Conservation (phyloP, 2,329 filamentous ascomycete genomes). For the Colletotrichum sp. region DNA sequence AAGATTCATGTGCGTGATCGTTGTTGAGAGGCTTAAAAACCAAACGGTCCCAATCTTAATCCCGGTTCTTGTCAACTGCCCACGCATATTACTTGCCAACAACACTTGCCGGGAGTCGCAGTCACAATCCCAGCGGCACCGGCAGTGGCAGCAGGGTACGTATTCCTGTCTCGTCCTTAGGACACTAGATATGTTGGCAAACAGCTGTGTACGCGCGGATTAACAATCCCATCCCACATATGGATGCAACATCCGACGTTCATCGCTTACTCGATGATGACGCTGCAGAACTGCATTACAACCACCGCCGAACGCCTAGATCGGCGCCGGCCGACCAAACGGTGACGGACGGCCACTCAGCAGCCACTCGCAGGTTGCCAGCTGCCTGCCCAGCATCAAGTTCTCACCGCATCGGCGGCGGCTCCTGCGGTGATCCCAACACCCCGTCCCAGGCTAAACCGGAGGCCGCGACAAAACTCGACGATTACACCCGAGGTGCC, state of each 20-base stretch:
- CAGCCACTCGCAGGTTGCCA: background rate
- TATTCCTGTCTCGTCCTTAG: background rate
- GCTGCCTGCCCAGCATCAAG: background rate
- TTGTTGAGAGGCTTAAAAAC: background rate
- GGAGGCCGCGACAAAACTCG: background rate
- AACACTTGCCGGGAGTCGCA: background rate
- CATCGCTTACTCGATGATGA: constrained; percentile 7
- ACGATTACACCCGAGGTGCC: background rate
- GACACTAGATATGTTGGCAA: background rate
- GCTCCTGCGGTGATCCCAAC: background rate
- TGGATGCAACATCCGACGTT: background rate
- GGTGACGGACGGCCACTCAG: background rate
- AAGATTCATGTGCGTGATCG: background rate
- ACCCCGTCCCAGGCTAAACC: background rate
- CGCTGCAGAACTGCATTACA: constrained; percentile 2
- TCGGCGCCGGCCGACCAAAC: background rate
- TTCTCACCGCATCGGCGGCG: background rate
- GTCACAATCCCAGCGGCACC: background rate
- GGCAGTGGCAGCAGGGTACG: background rate
- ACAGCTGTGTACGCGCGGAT: background rate
- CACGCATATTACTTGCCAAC: background rate
- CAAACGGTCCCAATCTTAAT: background rate
- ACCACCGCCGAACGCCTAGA: background rate
- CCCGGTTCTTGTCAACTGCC: background rate
- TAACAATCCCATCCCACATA: background rate